These are phyloP conservation scores for Chaetomium strumarium DNA, from an alignment of 2,329 filamentous ascomycete genomes.

Conservation along the genomic window DNA sequence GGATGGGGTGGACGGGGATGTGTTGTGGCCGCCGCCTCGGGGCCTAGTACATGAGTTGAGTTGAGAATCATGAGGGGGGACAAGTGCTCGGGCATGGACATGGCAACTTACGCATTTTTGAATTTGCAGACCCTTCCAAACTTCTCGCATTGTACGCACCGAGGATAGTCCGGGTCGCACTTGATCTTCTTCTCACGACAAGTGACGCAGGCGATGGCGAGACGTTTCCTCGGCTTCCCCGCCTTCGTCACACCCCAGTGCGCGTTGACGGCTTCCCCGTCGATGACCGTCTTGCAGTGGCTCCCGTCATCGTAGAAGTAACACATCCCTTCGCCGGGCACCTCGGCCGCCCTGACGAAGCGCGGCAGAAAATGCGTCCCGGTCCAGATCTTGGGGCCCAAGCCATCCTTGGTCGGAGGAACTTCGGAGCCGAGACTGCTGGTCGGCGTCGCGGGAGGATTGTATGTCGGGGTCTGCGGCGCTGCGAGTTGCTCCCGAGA, in stretches of 20 bases:
- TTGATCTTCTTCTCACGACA: conserved; percentile 98
- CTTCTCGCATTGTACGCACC: conserved; percentile 88
- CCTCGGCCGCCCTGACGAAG: conserved; percentile 57
- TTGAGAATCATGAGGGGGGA: neutral
- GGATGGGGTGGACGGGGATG: conserved; percentile 47
- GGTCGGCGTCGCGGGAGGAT: conserved; percentile 28
- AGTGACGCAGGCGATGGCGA: conserved; percentile 88
- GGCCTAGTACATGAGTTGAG: conserved; percentile 35
- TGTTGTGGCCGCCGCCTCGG: conserved; percentile 53
- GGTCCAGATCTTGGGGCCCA: conserved; percentile 65
- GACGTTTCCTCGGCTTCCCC: conserved; percentile 82
- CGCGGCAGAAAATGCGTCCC: conserved; percentile 62
- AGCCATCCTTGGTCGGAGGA: conserved; percentile 49
- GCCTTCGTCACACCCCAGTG: conserved; percentile 94
- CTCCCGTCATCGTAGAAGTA: conserved; percentile 84
- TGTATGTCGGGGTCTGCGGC: conserved; percentile 22
- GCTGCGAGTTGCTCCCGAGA: conserved; percentile 27
- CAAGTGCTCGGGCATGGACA: neutral
- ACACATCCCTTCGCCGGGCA: conserved; percentile 73
- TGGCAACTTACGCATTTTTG: conserved; percentile 72
- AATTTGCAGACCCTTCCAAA: conserved; percentile 81
- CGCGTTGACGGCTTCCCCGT: conserved; percentile 81
- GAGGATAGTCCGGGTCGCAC: conserved; percentile 81
- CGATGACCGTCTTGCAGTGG: conserved; percentile 75
- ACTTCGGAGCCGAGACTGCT: conserved; percentile 36